Percentiles rank a stretch among this genome's conserved stretches.
phyloP scores from a whole-genome alignment of 495 filamentous ascomycete species.

The Hypoxylon lenormandii region DNA sequence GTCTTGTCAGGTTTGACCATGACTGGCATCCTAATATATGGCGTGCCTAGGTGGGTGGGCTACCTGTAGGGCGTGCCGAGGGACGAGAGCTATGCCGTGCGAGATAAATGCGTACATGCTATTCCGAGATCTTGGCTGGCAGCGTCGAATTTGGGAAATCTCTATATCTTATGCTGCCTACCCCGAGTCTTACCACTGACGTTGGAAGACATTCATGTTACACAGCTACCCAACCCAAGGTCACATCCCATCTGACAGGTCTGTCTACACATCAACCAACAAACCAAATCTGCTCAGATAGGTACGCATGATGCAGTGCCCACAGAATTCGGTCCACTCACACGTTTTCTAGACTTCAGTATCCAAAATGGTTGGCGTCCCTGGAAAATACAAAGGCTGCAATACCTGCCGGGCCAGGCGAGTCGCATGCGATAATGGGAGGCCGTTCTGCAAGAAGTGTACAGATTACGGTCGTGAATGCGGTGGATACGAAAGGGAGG shows the following conservation, averaged over 20 bases:
- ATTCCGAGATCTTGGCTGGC: conserved; percentile 13
- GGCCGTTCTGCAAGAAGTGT: conserved; percentile 72
- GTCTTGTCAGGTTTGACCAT: conserved; percentile 6
- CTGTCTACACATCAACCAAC: conserved; percentile 9
- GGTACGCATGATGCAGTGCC: conserved; percentile 15
- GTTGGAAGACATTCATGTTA: conserved; percentile 12
- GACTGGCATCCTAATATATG: conserved; percentile 18
- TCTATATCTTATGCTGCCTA: conserved; percentile 35
- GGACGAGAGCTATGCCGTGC: conserved; percentile 19
- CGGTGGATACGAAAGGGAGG: conserved; percentile 69
- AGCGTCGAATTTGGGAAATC: conserved; percentile 6
- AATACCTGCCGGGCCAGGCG: conserved; percentile 59
- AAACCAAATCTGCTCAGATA: not conserved
- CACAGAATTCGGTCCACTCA: conserved; percentile 14
- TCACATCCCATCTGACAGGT: conserved; percentile 36
- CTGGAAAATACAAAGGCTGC: conserved; percentile 63
- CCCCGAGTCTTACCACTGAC: conserved; percentile 10
- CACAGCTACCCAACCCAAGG: conserved; percentile 20
- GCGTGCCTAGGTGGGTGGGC: conserved; percentile 1
- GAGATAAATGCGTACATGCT: conserved; percentile 15
- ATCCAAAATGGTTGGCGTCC: conserved; percentile 59
- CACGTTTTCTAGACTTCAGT: conserved; percentile 22
- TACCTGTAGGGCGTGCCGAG: conserved; percentile 24
- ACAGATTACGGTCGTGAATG: conserved; percentile 72
- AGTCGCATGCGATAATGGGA: conserved; percentile 70